Percentiles rank a stretch among this genome's conserved stretches.
phyloP scores from a whole-genome alignment of 306 rosid species.

The Lathyrus aphaca region DNA sequence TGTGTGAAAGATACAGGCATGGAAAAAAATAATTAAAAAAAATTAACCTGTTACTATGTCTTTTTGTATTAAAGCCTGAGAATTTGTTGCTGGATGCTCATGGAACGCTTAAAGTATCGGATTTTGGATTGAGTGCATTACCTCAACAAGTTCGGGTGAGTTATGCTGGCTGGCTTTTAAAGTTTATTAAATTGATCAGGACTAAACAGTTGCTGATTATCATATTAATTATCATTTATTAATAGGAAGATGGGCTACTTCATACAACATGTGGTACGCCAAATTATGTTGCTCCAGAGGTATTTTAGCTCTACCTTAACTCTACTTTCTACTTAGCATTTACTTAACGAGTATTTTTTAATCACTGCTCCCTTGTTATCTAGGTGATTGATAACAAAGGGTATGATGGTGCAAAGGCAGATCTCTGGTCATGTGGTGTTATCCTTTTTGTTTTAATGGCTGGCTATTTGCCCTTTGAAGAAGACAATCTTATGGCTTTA shows the following conservation, averaged over 20 bases:
- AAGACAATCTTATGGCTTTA: slow-evolving; percentile 72
- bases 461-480: slow-evolving; percentile 95
- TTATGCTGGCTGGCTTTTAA: slow-evolving; percentile 32
- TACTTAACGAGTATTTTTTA: slow-evolving; percentile 17
- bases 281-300: slow-evolving; percentile 99
- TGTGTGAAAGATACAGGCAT: not conserved
- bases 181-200: not conserved
- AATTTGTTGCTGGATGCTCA: slow-evolving; percentile 77
- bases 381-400: slow-evolving; percentile 94
- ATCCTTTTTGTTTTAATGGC: slow-evolving; percentile 94
- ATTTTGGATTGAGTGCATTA: slow-evolving; percentile 94
- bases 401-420: slow-evolving; percentile 91
- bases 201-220: slow-evolving; percentile 30
- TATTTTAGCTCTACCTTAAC: slow-evolving; percentile 45
- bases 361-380: slow-evolving; percentile 40
- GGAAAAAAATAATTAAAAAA: slow-evolving; percentile 16
- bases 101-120: slow-evolving; percentile 86
- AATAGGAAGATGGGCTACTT: slow-evolving; percentile 89
- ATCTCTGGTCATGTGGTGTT: slow-evolving; percentile 97
- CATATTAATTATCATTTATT: slow-evolving; percentile 24
- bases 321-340: slow-evolving; percentile 13
- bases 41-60: slow-evolving; percentile 37
- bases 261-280: slow-evolving; percentile 98
- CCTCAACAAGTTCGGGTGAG: slow-evolving; percentile 97
- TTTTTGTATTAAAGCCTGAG: slow-evolving; percentile 71